These are phyloP conservation scores for Chaetomium globosum DNA, from an alignment of 2,329 filamentous ascomycete species.

Conservation along the genomic window DNA sequence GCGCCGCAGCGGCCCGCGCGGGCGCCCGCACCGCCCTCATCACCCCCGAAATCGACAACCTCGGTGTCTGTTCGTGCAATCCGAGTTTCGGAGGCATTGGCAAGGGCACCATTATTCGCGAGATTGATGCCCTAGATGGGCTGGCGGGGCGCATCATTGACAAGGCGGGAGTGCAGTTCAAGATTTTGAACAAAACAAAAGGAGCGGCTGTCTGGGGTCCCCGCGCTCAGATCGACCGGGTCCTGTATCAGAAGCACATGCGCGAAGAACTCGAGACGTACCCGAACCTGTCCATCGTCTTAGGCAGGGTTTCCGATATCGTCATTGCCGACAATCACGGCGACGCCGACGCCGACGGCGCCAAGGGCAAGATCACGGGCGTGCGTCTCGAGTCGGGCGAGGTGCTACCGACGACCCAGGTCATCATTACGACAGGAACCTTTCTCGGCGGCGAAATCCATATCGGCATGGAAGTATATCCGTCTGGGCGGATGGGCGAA, in stretches of 20 bases:
- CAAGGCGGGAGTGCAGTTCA: conserved; percentile 92
- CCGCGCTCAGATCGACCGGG: conserved; percentile 90
- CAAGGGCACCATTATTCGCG: conserved; percentile 92
- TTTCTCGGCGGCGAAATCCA: conserved; percentile 97
- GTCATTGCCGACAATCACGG: conserved; percentile 66
- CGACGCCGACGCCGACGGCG: conserved; percentile 46
- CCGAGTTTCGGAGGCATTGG: conserved; percentile 98
- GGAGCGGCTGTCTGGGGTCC: conserved; percentile 97
- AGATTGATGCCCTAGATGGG: conserved; percentile 93
- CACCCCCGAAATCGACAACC: conserved; percentile 83
- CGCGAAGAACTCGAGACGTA: conserved; percentile 78
- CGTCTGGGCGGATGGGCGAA: conserved; percentile 90
- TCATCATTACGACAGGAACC: conserved; percentile 94
- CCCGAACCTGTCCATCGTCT: conserved; percentile 75
- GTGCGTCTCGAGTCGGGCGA: conserved; percentile 86
- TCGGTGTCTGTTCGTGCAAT: conserved; percentile 95
- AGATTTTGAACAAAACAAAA: conserved; percentile 83
- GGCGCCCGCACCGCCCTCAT: conserved; percentile 88
- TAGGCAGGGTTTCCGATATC: conserved; percentile 91
- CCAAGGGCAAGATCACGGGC: conserved; percentile 75
- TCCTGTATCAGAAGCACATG: conserved; percentile 89
- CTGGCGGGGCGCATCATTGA: conserved; percentile 87
- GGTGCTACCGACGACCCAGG: conserved; percentile 74
- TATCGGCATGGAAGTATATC: conserved; percentile 81
- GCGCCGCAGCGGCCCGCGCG: conserved; percentile 82